Evolutionary conservation across 352 stramenopile species (phyloP), one percentile per base, ranked within the genome.

Genomic region (Globisporangium uncinulatum): DNA sequence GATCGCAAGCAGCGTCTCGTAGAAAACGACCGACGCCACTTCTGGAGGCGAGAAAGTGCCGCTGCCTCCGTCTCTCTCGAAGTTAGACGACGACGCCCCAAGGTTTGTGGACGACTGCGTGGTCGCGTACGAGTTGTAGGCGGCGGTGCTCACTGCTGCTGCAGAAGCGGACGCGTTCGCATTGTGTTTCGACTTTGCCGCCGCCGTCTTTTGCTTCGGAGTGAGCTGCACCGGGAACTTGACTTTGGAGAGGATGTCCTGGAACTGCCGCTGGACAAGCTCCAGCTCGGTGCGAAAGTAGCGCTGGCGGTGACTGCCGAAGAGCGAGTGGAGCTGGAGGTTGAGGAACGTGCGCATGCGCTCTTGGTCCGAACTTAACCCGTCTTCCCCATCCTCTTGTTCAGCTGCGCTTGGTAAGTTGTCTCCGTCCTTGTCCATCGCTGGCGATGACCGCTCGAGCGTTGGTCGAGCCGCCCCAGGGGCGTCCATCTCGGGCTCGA

Each of bases 251-350:
- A 83, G 56, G 20, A 81, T 70, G 1, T 70, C 58, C 43, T 71
- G 71, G 57, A 81, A 87, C 36, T 75, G 67, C 3, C 55, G 43
- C 51, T 88, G 71, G 7, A 86, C 52, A 17, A 93, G 54, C 43
- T 89, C 80, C 17, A 91, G 59, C 32, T 93, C 83, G 13, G 75
- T 83, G 24, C 68, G 54, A 17, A 89, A 59, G 59, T 93, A 93
- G 32, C 73, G 75, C 36, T 86, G 71, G 0, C 74, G 80, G 59
- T 93, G 83, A 39, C 67, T 83, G 0, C 74, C 83, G 60, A 93
- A 93, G 7, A 93, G 68, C 11, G 81, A 89, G 54, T 93, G 83
- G 19, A 93, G 69, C 59, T 93, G 83, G 0, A 89, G 67, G 47
- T 66, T 72, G 20, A 93, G 67, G 53, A 93, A 93, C 1, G 73